Base-by-base conservation (phyloP, 2,329 filamentous ascomycete species). In the Trichophyton verrucosum region DNA sequence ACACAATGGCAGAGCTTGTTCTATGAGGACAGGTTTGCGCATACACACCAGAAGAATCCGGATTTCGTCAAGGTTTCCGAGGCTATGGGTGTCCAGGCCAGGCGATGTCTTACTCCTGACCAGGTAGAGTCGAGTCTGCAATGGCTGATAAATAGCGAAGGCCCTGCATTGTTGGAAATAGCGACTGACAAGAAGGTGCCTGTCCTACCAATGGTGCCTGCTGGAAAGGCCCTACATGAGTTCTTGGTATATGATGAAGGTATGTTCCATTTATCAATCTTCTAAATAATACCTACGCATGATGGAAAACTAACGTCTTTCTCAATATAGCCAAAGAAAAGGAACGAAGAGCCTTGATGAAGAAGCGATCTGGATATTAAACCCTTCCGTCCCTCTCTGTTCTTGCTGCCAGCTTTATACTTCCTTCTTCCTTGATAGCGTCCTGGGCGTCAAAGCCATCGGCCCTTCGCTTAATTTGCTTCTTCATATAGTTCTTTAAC, bases 1-100 rank as follows among this genome's bases (percentile, higher is more conserved):
- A 96, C 91, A 1, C 92, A 96, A 78, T 97, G 92, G 92, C 92
- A 97, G 77, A 91, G 90, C 69, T 84, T 97, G 66, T 97, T 97
- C 78, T 97, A 95, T 78, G 88, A 96, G 74, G 91, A 96, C 72
- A 86, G 92, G 68, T 97, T 86, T 74, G 75, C 90, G 40, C 91
- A 96, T 74, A 96, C 92, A 0, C 92, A 97, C 74, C 91, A 96
- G 77, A 81, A 84, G 72, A 97, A 97, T 75, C 91, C 92, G n/a
- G 86, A 96, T 73, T 97, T 97, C 72, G 88, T 92, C 76, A 96
- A 94, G 79, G 80, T 97, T 55, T 85, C 89, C 38, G 89, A 96
- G 65, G 86, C 92, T 22, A 97, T 97, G 92, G 85, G 86, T 64
- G 82, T 97, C 13, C 86, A 91, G 73, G 84, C 86, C 61, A 80